Evolutionary conservation across 345 rosid genomes (phyloP).

Genomic region (Rhizophora mangle): DNA sequence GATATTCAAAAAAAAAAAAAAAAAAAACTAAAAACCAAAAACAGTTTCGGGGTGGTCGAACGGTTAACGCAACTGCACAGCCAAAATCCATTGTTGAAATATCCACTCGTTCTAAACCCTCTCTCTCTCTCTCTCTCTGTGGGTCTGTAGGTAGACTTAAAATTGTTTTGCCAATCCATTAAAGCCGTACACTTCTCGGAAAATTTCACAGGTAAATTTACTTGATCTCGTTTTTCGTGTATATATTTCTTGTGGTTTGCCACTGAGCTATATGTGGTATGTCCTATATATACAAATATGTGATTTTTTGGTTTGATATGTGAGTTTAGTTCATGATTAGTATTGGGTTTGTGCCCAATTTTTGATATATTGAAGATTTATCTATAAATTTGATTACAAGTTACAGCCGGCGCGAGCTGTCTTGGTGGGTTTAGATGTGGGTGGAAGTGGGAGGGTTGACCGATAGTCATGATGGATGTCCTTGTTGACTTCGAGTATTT

Average conservation of each 20-base stretch:
- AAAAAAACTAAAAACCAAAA: no score
- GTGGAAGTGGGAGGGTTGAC: constrained; percentile 3
- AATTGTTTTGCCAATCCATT: not conserved
- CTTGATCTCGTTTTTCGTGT: no score
- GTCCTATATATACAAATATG: not conserved
- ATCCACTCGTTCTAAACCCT: not conserved
- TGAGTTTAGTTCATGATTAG: not conserved
- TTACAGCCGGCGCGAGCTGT: not conserved
- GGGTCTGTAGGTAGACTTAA: not conserved
- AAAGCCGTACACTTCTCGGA: not conserved
- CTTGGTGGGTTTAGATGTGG: not conserved
- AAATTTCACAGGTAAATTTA: constrained; percentile 16
- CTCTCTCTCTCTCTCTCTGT: not conserved
- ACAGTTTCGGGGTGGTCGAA: not conserved
- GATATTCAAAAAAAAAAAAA: no score
- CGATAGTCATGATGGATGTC: constrained; percentile 33
- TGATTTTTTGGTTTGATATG: not conserved
- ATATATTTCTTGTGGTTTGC: not conserved
- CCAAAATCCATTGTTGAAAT: not conserved
- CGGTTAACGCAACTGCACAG: not conserved
- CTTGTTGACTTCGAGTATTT: constrained; percentile 30
- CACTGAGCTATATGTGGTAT: not conserved
- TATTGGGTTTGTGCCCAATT: constrained; percentile 17
- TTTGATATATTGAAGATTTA: not conserved
- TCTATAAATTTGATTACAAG: constrained; percentile 3